phyloP scores from a whole-genome alignment of 2,329 filamentous ascomycete genomes.

The Pestalotiopsis sp. region DNA sequence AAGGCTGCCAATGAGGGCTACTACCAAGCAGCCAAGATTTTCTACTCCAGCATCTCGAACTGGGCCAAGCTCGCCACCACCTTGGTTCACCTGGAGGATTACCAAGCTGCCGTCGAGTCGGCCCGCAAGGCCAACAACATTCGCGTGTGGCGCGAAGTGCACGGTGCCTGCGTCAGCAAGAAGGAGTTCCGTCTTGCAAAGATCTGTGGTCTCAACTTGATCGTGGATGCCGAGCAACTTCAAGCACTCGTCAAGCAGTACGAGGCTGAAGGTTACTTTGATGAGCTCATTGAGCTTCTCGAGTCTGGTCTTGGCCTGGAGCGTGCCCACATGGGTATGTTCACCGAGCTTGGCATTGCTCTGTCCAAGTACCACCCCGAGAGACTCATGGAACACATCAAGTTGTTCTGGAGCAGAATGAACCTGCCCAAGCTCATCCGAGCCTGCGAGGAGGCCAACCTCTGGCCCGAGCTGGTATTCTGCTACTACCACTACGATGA shows the following conservation, averaged over 20 bases:
- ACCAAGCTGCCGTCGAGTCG: conserved; percentile 96
- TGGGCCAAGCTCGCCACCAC: conserved; percentile 99
- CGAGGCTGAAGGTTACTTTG: conserved; percentile 95
- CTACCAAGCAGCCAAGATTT: conserved; percentile 97
- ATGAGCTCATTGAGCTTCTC: conserved; percentile 91
- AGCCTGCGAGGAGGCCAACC: conserved; percentile 88
- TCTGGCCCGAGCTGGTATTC: conserved; percentile 98
- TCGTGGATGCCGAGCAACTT: conserved; percentile 95
- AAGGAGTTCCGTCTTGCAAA: conserved; percentile 99
- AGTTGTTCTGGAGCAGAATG: conserved; percentile 97
- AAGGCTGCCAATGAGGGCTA: conserved; percentile 95
- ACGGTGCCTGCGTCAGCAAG: conserved; percentile 93
- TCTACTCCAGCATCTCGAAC: conserved; percentile 97
- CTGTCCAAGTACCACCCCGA: conserved; percentile 95
- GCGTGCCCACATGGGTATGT: conserved; percentile 94
- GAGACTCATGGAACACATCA: conserved; percentile 96
- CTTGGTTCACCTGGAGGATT: conserved; percentile 93
- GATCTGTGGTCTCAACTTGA: conserved; percentile 97
- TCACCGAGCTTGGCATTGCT: conserved; percentile 89
- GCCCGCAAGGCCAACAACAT: conserved; percentile 98
- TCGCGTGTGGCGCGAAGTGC: conserved; percentile 99
- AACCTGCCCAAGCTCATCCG: conserved; percentile 97
- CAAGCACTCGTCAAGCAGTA: conserved; percentile 94
- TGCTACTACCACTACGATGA: conserved; percentile 98
- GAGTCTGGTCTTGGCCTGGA: conserved; percentile 95